These are phyloP conservation scores for Kodamaea arcana DNA, from an alignment of 1,139 yeast genomes.

Conservation along the genomic window DNA sequence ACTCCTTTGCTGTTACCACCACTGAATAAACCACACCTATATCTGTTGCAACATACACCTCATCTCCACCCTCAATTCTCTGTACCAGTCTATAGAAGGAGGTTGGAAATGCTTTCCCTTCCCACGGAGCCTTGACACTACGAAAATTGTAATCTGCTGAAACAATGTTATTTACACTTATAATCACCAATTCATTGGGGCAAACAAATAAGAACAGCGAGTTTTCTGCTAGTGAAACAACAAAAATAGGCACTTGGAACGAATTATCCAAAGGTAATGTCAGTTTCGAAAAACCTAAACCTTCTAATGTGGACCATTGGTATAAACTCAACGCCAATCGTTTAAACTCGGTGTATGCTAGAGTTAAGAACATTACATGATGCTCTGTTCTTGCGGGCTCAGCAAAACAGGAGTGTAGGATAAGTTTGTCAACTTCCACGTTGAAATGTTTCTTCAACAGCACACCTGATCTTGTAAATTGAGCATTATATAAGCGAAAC, in stretches of 20 bases:
- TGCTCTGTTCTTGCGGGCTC: conserved; percentile 26
- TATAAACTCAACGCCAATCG: conserved; percentile 36
- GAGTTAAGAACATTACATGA: conserved; percentile 33
- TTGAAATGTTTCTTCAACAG: conserved; percentile 38
- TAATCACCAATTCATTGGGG: conserved; percentile 20
- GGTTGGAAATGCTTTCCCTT: conserved; percentile 35
- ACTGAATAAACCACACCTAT: conserved; percentile 38
- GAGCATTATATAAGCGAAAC: conserved; percentile 36
- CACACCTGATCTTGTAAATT: conserved; percentile 33
- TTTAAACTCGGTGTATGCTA: conserved; percentile 33
- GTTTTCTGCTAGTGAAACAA: conserved; percentile 31
- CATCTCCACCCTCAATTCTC: conserved; percentile 22
- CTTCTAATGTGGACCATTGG: conserved; percentile 37
- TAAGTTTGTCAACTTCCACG: conserved; percentile 37
- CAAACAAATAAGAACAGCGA: conserved; percentile 33
- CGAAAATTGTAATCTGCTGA: conserved; percentile 43
- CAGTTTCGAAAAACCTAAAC: conserved; percentile 20
- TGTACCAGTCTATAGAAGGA: conserved; percentile 26
- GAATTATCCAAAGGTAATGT: conserved; percentile 35
- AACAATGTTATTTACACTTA: conserved; percentile 42
- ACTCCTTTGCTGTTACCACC: conserved; percentile 5
- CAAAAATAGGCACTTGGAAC: conserved; percentile 39
- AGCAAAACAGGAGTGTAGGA: conserved; percentile 43
- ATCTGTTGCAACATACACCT: conserved; percentile 39
- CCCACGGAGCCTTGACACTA: conserved; percentile 14